These are phyloP conservation scores for Cicer bijugum DNA, from an alignment of 306 rosid species.

Conservation along the genomic window DNA sequence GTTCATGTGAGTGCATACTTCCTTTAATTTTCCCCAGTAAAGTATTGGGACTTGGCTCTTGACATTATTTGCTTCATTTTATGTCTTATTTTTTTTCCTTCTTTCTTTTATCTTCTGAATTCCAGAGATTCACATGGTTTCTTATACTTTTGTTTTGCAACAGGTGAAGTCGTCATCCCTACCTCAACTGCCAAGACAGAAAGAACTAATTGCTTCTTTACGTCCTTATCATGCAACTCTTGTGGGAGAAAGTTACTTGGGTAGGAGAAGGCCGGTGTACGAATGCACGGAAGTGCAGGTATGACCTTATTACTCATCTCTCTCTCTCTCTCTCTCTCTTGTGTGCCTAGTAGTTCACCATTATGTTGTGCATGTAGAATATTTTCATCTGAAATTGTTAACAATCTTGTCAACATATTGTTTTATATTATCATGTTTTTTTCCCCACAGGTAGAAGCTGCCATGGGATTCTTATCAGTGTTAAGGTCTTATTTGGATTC, in stretches of 20 bases:
- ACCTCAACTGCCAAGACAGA: slow-evolving; percentile 83
- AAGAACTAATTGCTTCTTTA: slow-evolving; percentile 69
- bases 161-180: slow-evolving; percentile 83
- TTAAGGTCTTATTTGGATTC: slow-evolving; percentile 89
- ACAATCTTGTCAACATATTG: background rate
- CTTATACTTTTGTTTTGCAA: slow-evolving; percentile 45
- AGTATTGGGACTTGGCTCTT: background rate
- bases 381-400: slow-evolving; percentile 30
- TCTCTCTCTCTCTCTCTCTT: background rate
- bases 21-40: slow-evolving; percentile 16
- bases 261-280: slow-evolving; percentile 77
- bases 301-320: slow-evolving; percentile 31
- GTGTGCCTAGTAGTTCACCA: background rate
- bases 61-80: background rate
- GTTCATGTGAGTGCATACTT: slow-evolving; percentile 6
- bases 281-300: slow-evolving; percentile 96
- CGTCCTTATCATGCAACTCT: slow-evolving; percentile 86
- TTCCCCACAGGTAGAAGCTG: slow-evolving; percentile 74
- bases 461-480: slow-evolving; percentile 75
- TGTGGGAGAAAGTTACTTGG: slow-evolving; percentile 96
- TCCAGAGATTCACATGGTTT: slow-evolving; percentile 27
- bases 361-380: slow-evolving; percentile 22
- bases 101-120: slow-evolving; percentile 13
- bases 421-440: slow-evolving; percentile 23
- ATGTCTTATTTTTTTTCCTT: background rate